Base-by-base conservation (phyloP, 768 basidiomycete genomes). In the Termitomyces sp. region DNA sequence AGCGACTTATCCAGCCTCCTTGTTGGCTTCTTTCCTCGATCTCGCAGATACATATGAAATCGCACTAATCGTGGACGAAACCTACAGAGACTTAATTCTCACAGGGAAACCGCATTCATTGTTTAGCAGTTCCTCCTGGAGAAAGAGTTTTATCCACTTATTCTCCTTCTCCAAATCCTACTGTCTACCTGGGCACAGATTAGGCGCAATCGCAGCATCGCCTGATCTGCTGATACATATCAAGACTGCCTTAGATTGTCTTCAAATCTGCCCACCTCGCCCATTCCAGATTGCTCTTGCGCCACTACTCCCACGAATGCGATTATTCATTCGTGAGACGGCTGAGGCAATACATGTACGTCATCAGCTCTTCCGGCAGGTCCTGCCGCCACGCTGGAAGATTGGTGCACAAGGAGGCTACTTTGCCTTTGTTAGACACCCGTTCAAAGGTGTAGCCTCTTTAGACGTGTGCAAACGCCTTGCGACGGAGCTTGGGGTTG, bases 101-200 rank as follows among this genome's bases (percentile, higher is more conserved):
- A 66, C 72, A 5, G 66, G 71, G 5, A 64, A 64, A 20, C 84
- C 88, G 0, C 88, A 90, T 66, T 60, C 63, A 36, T 74, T 89
- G 20, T 89, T 90, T 68, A 70, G 72, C 2, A 44, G 64, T 55
- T 23, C 73, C 28, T 93, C 73, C 28, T 93, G 91, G 91, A 75
- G 88, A 23, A 69, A 69, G 0, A 82, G 78, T 55, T 63, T 92
- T 55, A 78, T 91, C 59, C 85, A 87, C 64, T 76, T 93, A 30
- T 91, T 86, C 69, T 91, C 89, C 26, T 91, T 91, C 71, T 90
- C 87, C 48, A 95, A 93, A 72, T 81, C 86, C 43, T 87, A 90
- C 72, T 84, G 82, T 53, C 77, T 91, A n/a, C 92, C 93, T 0
- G 92, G 92, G 0, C 87, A 93, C 70, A 83, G 92, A 12, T 80